These are phyloP conservation scores for Tephrocybe sp. DNA, from an alignment of 768 basidiomycete species.

Conservation along the genomic window DNA sequence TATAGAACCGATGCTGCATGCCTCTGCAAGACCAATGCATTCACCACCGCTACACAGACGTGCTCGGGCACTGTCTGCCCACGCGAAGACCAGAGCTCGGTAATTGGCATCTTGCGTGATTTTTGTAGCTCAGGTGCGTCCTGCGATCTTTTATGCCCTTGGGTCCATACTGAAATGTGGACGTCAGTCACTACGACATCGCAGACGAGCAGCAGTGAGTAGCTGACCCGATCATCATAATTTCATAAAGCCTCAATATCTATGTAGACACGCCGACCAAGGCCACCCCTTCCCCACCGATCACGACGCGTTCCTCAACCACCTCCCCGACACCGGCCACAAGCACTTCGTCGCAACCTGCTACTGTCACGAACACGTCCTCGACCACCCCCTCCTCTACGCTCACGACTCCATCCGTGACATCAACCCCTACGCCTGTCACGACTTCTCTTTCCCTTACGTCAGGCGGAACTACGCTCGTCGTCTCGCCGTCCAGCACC, in stretches of 20 bases:
- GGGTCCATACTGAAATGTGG: neutral
- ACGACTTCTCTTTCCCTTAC: neutral
- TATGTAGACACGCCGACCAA: neutral
- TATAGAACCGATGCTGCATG: slow-evolving; percentile 2
- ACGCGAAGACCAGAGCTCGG: slow-evolving; percentile 2
- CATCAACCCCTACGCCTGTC: neutral
- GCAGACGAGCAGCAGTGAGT: neutral
- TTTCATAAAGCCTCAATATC: neutral
- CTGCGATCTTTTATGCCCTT: neutral
- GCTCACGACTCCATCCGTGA: neutral
- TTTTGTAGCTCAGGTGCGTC: slow-evolving; percentile 3
- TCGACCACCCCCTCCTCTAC: neutral
- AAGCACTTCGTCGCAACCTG: neutral
- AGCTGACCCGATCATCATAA: neutral
- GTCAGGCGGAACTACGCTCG: neutral
- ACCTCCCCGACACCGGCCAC: neutral
- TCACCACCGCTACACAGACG: neutral
- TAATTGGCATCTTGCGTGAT: neutral
- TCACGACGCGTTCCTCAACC: neutral
- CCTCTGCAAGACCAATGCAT: neutral
- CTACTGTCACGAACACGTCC: neutral
- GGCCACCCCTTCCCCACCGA: neutral
- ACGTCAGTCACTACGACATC: neutral
- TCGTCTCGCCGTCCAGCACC: neutral
- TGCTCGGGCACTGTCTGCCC: neutral